Base-by-base conservation (phyloP, 306 rosid genomes). In the Biancaea sappan region DNA sequence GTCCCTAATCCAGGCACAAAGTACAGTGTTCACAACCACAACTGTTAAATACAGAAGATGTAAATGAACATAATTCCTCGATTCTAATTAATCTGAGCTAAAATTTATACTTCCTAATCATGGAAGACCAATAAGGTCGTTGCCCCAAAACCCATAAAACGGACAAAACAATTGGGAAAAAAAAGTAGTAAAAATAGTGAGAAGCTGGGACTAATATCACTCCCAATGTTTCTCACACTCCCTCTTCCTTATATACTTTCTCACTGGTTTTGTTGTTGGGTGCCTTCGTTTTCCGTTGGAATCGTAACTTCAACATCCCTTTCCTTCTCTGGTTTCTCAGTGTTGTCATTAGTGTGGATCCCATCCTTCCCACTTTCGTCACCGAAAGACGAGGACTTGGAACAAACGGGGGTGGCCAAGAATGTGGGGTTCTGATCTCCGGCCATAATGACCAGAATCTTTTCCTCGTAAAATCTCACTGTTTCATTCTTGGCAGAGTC, bases 401-500 rank as follows among this genome's bases (percentile, higher is more conserved):
- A 54, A 31, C 48, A 66, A 2, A 69, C 82, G 3, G 97, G 97
- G 18, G 97, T 88, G 79, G 99, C 99, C 63, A 94, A 81, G 82
- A 78, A 90, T 0, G 92, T 84, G 9, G 99, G 96, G n/a, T 60
- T 86, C 5, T 80, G 51, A 19, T 94, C 87, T 18, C 97, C 99
- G 0, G 99, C 99, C 99, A 94, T 92, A 11, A 92, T 88, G 31
- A 94, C 99, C 67, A 92, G 82, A 70, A 88, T 18, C 67, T 92
- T 92, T 48, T 92, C 95, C 51, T 90, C 91, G 5, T 80, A 86
- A 4, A 87, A 84, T 80, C 80, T 85, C 26, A 21, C 70, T 0
- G 79, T 4, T 14, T 73, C 67, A 32, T 77, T 79, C 13, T 43
- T 35, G 0, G 6, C 72, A 37, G 85, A 74, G 11, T 80, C 83